Conservation (phyloP, 208 protist genomes). For the Leishmania aethiopica region DNA sequence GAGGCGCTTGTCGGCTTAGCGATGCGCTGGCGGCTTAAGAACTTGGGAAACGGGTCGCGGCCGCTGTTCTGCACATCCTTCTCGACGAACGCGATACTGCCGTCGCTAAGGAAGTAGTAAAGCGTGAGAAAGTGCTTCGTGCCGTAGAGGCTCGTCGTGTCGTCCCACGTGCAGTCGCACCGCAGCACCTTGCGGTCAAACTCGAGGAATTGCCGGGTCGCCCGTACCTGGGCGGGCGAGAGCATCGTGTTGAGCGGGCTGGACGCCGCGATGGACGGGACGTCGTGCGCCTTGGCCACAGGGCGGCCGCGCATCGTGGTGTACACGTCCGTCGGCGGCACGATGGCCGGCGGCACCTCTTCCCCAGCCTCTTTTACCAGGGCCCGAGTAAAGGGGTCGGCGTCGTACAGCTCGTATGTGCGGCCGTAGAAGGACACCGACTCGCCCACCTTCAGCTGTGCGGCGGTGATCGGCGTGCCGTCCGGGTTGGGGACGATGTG, state of each 20-base stretch:
- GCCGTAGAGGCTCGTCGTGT: constrained; percentile 87
- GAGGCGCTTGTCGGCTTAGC: constrained; percentile 64
- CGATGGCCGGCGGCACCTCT: constrained; percentile 51
- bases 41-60: constrained; percentile 96
- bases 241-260: constrained; percentile 74
- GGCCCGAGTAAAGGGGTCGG: constrained; percentile 93
- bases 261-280: constrained; percentile 81
- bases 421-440: constrained; percentile 93
- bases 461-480: constrained; percentile 76
- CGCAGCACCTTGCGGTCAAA: constrained; percentile 97
- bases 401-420: constrained; percentile 94
- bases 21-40: constrained; percentile 93
- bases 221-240: constrained; percentile 83
- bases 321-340: constrained; percentile 80
- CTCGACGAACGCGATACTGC: constrained; percentile 96
- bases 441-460: constrained; percentile 88
- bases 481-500: constrained; percentile 85
- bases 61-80: constrained; percentile 95
- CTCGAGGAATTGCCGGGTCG: constrained; percentile 91
- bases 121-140: constrained; percentile 93
- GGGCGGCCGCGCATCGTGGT: constrained; percentile 43
- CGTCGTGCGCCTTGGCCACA: constrained; percentile 64
- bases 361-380: constrained; percentile 78
- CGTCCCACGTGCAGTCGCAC: constrained; percentile 97
- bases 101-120: constrained; percentile 98